Evolutionary conservation across 257 asterid genomes (phyloP).

Genomic region (Jaltomata sinuosa): DNA sequence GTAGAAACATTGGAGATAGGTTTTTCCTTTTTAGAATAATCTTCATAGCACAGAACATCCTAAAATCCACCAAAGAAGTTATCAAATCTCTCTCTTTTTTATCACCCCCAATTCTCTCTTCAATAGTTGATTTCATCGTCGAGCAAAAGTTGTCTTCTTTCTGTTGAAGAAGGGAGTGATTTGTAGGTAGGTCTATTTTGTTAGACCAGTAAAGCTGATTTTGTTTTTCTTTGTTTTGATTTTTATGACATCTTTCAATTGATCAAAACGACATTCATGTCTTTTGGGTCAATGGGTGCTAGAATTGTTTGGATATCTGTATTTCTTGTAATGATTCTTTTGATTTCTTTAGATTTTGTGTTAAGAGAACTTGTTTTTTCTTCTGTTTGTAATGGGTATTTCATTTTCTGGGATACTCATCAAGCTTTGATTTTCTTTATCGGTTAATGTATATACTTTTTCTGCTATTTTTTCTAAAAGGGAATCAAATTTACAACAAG

Average conservation of each 20-base stretch:
- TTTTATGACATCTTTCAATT: neutral
- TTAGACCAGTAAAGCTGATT: too few relatives aligned
- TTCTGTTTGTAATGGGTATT: too few relatives aligned
- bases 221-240: too few relatives aligned
- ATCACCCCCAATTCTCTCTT: too few relatives aligned
- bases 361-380: neutral
- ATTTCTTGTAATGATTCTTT: neutral
- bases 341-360: neutral
- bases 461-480: neutral
- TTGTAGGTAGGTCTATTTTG: too few relatives aligned
- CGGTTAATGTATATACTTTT: neutral
- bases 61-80: too few relatives aligned
- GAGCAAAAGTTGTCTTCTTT: neutral
- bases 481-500: neutral
- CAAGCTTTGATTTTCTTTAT: too few relatives aligned
- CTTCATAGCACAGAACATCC: too few relatives aligned
- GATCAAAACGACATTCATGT: neutral
- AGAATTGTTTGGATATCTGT: neutral
- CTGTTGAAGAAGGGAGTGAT: neutral
- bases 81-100: too few relatives aligned
- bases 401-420: neutral
- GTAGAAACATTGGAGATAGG: too few relatives aligned
- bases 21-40: too few relatives aligned
- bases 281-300: neutral
- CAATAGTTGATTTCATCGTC: too few relatives aligned